A percentile compares a stretch with the other conserved stretches of the same genome.
Conservation (phyloP, 23 red algal species). For the Gracilaria gracilis region DNA sequence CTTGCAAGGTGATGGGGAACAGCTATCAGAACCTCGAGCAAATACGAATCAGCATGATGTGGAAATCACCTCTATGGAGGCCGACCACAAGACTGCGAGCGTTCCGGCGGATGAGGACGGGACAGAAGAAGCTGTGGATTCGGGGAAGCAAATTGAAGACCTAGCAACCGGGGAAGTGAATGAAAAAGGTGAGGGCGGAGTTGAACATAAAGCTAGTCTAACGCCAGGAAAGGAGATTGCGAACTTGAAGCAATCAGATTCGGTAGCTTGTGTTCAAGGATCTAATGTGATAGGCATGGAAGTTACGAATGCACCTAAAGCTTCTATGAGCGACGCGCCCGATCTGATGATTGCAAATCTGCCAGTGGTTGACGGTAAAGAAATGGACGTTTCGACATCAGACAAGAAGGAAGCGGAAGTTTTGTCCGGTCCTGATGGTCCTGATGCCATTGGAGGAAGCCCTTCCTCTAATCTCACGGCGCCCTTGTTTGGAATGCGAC, state of each 20-base stretch:
- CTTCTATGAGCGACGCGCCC: neutral
- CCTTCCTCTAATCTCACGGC: slow-evolving; percentile 17
- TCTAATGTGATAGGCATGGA: neutral
- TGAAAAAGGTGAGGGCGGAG: neutral
- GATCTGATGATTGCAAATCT: neutral
- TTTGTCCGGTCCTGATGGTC: neutral
- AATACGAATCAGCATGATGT: neutral
- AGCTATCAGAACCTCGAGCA: neutral
- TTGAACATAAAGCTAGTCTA: neutral
- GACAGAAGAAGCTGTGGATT: neutral
- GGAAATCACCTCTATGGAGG: neutral
- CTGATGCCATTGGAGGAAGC: slow-evolving; percentile 12
- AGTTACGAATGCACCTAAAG: neutral
- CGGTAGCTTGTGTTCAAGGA: neutral
- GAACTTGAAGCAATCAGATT: neutral
- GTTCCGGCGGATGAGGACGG: neutral
- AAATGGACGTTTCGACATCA: too few relatives aligned
- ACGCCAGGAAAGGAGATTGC: neutral
- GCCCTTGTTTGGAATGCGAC: slow-evolving; percentile 61
- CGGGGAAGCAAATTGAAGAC: neutral
- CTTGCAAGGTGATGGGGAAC: neutral
- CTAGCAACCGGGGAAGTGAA: neutral
- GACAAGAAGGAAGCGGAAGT: neutral
- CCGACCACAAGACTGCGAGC: neutral
- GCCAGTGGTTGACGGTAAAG: neutral